Evolutionary conservation across 164 flowering plant genomes (phyloP).

Genomic region (Sedum album): DNA sequence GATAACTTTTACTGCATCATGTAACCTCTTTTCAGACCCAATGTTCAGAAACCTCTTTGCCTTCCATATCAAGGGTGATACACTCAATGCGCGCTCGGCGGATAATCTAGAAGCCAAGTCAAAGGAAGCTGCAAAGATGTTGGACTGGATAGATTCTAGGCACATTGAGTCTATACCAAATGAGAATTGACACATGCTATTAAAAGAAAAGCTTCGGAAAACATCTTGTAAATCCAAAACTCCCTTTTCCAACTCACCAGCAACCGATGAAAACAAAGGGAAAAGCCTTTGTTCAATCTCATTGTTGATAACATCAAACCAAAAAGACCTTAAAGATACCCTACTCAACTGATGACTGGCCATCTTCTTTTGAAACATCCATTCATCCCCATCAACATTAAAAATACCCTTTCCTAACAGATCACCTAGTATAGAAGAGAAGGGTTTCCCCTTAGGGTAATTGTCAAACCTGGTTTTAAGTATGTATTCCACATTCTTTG

Average conservation of each 20-base stretch:
- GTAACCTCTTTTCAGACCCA: slow-evolving; percentile 39
- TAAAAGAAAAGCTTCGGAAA: slow-evolving; percentile 44
- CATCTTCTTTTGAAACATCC: slow-evolving; percentile 47
- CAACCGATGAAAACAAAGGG: slow-evolving; percentile 22
- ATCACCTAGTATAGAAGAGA: slow-evolving; percentile 40
- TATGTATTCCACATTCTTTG: slow-evolving; percentile 49
- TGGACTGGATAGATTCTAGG: slow-evolving; percentile 24
- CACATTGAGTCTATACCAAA: slow-evolving; percentile 51
- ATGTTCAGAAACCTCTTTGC: slow-evolving; percentile 31
- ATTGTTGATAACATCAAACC: slow-evolving; percentile 23
- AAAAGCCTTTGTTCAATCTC: slow-evolving; percentile 30
- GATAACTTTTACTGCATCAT: slow-evolving; percentile 28
- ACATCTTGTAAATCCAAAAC: slow-evolving; percentile 50
- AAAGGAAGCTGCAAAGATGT: slow-evolving; percentile 42
- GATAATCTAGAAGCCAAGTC: slow-evolving; percentile 45
- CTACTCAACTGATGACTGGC: slow-evolving; percentile 34
- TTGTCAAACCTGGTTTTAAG: slow-evolving; percentile 49
- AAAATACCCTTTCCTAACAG: slow-evolving; percentile 51
- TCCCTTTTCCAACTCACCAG: background rate
- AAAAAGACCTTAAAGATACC: slow-evolving; percentile 21
- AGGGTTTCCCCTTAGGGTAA: slow-evolving; percentile 51
- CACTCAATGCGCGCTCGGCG: slow-evolving; percentile 34
- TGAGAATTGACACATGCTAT: slow-evolving; percentile 38
- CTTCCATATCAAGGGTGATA: slow-evolving; percentile 43
- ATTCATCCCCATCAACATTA: slow-evolving; percentile 48